Base-by-base conservation (phyloP, 441 rosid genomes). In the Erysimum cheiri region DNA sequence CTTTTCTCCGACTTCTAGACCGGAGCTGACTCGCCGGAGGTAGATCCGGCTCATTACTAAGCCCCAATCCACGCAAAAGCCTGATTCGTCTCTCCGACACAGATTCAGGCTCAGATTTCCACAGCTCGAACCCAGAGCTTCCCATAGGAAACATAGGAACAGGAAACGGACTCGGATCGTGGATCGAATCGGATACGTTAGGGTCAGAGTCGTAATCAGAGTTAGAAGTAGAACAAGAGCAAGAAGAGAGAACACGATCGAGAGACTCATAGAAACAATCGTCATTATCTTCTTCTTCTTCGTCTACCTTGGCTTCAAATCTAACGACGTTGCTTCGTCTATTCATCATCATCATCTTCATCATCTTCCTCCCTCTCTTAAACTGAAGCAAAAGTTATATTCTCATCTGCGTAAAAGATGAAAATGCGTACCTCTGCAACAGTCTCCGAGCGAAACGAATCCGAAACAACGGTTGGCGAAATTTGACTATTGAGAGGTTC, bases 211-310 rank as follows among this genome's bases (percentile, higher is more conserved):
- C 89, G 60, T 84, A 80, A 49, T 84, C 87, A 36, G 90, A 84
- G 75, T 82, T 85, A 12, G 93, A 81, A 59, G 86, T 72, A 3
- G 89, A 85, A 67, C 84, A 84, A 33, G 90, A 86, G 61, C 89
- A 83, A 4, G 92, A 83, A 2, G 97, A 88, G 36, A 85, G 86
- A 49, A 88, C 81, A 78, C 99, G 98, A 80, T 94, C 97, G 31
- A 88, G 88, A 14, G 98, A 87, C 72, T 94, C 99, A 72, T 87
- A 95, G 79, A 92, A 95, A 59, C 79, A 78, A 67, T 94, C 98
- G 49, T 86, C 90, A 40, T 82, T 85, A 8, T 80, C 86, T 2
- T 82, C 82, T 37, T 83, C 81, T 28, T 75, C 66, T 8, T 49
- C 39, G 12, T 83, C 85, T 17, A 78, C 86, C 8, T 80, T 81